Conservation (phyloP, 2,329 filamentous ascomycete genomes). For the Neopestalotiopsis sp. region DNA sequence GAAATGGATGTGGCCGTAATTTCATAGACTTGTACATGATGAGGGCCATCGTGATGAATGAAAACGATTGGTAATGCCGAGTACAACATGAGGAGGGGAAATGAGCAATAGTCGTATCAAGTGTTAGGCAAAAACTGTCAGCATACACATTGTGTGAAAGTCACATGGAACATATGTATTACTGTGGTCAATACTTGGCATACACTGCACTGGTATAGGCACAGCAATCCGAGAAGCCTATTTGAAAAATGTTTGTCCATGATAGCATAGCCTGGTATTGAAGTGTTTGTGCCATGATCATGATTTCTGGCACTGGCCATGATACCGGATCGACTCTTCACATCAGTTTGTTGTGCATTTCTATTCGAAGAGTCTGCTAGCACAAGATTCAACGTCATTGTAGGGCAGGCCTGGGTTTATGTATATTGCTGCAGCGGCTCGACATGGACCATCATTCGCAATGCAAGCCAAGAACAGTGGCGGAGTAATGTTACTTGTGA, state of each 20-base stretch:
- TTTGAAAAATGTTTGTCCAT: too few species aligned
- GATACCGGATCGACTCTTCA: too few species aligned
- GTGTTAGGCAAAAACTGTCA: background rate
- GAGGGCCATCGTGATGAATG: background rate
- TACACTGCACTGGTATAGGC: background rate
- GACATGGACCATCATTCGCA: background rate
- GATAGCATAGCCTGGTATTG: too few species aligned
- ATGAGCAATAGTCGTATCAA: background rate
- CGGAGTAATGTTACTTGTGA: background rate
- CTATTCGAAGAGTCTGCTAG: too few species aligned
- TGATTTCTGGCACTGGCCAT: too few species aligned
- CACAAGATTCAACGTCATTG: too few species aligned
- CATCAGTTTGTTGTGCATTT: too few species aligned
- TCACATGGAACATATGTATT: background rate
- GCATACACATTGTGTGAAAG: background rate
- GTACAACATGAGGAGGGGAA: background rate
- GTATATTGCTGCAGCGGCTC: too few species aligned
- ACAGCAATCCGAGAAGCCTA: too few species aligned
- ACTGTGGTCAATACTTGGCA: background rate
- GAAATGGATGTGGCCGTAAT: background rate
- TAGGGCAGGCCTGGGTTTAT: too few species aligned
- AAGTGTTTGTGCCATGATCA: too few species aligned
- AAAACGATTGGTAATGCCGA: background rate
- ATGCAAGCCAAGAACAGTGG: background rate
- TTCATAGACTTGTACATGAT: background rate